Base-by-base conservation (phyloP, 2,329 filamentous ascomycete species). In the Hypoxylon sp. region DNA sequence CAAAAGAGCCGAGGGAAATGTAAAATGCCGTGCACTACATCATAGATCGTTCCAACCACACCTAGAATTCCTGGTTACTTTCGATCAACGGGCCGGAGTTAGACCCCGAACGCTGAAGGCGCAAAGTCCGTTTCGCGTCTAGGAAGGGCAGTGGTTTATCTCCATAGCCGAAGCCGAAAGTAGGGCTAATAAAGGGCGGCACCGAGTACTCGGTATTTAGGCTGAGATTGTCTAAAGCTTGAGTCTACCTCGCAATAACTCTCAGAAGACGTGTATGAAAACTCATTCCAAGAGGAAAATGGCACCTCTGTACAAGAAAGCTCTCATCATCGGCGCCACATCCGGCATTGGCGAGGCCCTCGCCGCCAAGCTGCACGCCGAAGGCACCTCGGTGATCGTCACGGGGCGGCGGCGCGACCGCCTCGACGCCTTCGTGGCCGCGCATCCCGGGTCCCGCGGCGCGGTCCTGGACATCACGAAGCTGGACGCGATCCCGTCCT, bases 241-340 rank as follows among this genome's bases (percentile, higher is more conserved):
- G n/a, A n/a, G n/a, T n/a, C n/a, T n/a, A n/a, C 26, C 16, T 28
- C 45, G n/a, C 26, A 49, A 32, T 32, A 49, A 49, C 30, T 32
- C n/a, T n/a, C n/a, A n/a, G n/a, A n/a, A n/a, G n/a, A n/a, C n/a
- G n/a, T n/a, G n/a, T n/a, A n/a, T n/a, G n/a, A n/a, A n/a, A n/a
- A 12, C 11, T 14, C 9, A 46, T 46, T 28, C 24, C n/a, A 30
- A 18, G 18, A 18, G 2, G 26, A 32, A 18, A 42, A 84, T 84
- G 82, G 57, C 78, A 18, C 84, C 83, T 69, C 78, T 77, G 20
- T 85, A 85, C 72, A 82, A 83, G 45, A 81, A 82, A 69, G 78
- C 83, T 24, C 79, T 86, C 50, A 69, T 85, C 42, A 74, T 85
- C 60, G 83, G 84, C 8, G 83, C 83, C 9, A 85, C 83, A 1